These are phyloP conservation scores for Phytopythium montanum DNA, from an alignment of 352 stramenopile species.

Conservation along the genomic window DNA sequence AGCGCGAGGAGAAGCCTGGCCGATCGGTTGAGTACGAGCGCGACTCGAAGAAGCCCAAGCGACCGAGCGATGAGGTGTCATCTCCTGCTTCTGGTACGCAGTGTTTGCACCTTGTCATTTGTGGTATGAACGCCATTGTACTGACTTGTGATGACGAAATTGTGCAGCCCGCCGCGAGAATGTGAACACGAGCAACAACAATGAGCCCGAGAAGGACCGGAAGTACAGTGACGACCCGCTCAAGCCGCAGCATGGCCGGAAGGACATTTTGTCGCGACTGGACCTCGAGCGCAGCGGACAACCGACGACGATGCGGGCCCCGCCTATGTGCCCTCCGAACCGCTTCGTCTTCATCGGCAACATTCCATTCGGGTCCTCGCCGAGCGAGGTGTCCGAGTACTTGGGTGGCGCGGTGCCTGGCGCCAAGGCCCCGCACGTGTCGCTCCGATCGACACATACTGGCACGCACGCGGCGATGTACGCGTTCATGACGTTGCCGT, in stretches of 20 bases:
- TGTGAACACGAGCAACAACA: constrained; percentile 8
- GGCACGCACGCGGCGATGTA: constrained; percentile 33
- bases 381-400: constrained; percentile 49
- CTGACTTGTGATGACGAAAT: neutral
- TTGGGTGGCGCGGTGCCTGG: constrained; percentile 44
- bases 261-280: neutral
- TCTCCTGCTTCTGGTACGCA: constrained; percentile 3
- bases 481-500: constrained; percentile 63
- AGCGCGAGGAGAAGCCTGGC: constrained; percentile 19
- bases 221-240: constrained; percentile 1
- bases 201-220: constrained; percentile 10
- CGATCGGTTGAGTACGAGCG: constrained; percentile 13
- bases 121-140: neutral
- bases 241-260: constrained; percentile 8
- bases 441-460: constrained; percentile 46
- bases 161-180: neutral
- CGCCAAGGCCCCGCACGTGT: constrained; percentile 39
- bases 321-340: constrained; percentile 50
- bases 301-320: constrained; percentile 12
- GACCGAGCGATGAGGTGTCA: neutral
- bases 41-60: constrained; percentile 28
- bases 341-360: constrained; percentile 75
- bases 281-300: neutral
- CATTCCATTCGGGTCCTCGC: constrained; percentile 35
- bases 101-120: neutral